Base-by-base conservation (phyloP, 2,329 filamentous ascomycete species). In the Ceratocystis cubensis region DNA sequence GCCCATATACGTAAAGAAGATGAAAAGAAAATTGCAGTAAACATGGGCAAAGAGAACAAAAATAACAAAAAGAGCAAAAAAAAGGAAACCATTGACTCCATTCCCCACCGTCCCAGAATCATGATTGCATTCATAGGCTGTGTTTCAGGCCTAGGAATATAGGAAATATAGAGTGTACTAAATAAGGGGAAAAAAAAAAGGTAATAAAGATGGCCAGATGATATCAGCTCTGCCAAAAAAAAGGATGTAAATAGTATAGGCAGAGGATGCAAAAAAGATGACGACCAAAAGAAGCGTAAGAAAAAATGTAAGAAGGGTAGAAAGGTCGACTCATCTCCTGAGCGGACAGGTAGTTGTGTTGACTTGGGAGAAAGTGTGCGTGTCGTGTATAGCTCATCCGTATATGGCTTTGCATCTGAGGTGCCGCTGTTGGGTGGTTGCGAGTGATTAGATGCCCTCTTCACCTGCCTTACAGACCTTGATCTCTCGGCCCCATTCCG, bases 401-500 rank as follows among this genome's bases (percentile, higher is more conserved):
- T 57, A 41, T 57, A 48, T 37, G 45, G 37, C 44, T 41, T 56
- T 22, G 44, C 57, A n/a, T 66, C 25, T 17, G 28, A 46, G 59
- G 13, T n/a, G 57, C 8, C 46, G 65, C 28, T 41, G 22, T 41
- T 65, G 25, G 30, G 53, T 63, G 46, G 46, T 63, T 56, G 37
- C 13, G 20, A 17, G 46, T 28, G 20, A 70, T 77, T 82, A 96
- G 72, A 95, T 87, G 67, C 94, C 94, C 81, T 97, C 92, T 77
- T 97, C 90, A 71, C 93, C 94, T 69, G 94, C 93, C 77, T 92
- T 94, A 80, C 94, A 99, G 67, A 97, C 83, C 78, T 92, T 96
- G 77, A 97, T 96, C 76, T 96, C 93, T 71, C 94, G 89, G 71
- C 94, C 91, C 94, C 94, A 99, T 79, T 99, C 94, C 3, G 93